A percentile compares a stretch with the other conserved stretches of the same genome.
phyloP scores from a whole-genome alignment of 148 eudicot genomes.

The Rhododendron williamsianum region DNA sequence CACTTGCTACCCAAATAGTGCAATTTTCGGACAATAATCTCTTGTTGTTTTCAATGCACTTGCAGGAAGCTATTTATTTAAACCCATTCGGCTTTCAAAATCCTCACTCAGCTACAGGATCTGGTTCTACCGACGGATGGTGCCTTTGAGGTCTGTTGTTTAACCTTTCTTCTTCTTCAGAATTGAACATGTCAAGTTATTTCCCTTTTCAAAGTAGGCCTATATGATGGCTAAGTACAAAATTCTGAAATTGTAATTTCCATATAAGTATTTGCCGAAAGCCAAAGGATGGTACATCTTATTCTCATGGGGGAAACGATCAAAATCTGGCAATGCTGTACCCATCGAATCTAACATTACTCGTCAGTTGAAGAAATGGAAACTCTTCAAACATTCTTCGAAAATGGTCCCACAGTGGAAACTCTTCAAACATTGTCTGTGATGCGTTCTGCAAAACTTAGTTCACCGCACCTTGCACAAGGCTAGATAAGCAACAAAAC shows the following conservation, averaged over 20 bases:
- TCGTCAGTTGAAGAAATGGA: conserved; percentile 21
- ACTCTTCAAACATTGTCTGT: neutral
- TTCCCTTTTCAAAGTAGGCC: neutral
- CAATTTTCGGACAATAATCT: neutral
- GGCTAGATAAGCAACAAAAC: conserved; percentile 80
- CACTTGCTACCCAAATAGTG: neutral
- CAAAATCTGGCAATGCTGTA: conserved; percentile 20
- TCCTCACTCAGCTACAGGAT: neutral
- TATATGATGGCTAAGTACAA: neutral
- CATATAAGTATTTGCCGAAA: conserved; percentile 9
- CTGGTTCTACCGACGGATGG: conserved; percentile 4
- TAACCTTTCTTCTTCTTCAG: neutral
- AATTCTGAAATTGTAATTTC: neutral
- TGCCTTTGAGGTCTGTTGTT: conserved; percentile 10
- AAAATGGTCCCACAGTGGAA: neutral
- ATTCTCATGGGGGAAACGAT: conserved; percentile 13
- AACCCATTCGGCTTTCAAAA: neutral
- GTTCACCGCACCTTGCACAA: conserved; percentile 53
- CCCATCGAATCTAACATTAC: conserved; percentile 21
- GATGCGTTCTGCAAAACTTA: neutral
- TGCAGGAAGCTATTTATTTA: conserved; percentile 8
- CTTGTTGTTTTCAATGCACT: neutral
- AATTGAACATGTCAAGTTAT: neutral
- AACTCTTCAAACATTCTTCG: conserved; percentile 22
- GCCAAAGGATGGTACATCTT: conserved; percentile 15